Evolutionary conservation across 2,329 filamentous ascomycete genomes (phyloP), one percentile per base, ranked within the genome.

Genomic region (Colletotrichum sp.): DNA sequence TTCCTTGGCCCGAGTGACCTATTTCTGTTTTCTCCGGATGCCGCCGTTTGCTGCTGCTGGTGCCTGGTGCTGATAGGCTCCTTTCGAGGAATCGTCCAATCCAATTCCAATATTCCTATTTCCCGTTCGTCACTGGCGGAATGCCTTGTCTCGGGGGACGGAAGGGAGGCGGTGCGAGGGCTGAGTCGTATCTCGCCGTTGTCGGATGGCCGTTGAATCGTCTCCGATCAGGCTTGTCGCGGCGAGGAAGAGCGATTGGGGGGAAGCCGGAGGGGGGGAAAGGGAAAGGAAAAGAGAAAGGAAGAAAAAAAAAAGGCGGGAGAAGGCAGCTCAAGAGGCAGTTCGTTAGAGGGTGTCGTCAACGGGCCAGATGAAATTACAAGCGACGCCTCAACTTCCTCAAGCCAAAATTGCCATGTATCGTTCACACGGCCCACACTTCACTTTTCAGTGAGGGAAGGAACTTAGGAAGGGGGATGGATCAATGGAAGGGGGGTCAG

Each of bases 131-230:
- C 52, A 39, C 25, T 32, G 64, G 60, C 36, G 57, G 70, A 75
- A 73, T 75, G 73, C 39, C 70, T 75, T 71, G 70, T 70, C 57
- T 63, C 55, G 70, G 70, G 48, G 36, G 52, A 64, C 34, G 44
- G 22, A 30, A 64, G 44, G 57, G 70, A 75, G 73, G 73, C 73
- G 70, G 73, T 73, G 70, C 73, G 73, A 75, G 59, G 73, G 73
- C 73, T 75, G 73, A 73, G 73, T 75, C 73, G 73, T 75, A 73
- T 75, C 64, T 73, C 70, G 73, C 73, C 73, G 73, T 75, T 75
- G 64, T 75, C 70, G 73, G 73, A 60, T 57, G 63, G 64, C 73
- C 70, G 73, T 66, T 73, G 70, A 68, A 73, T 73, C 73, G 70
- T 75, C 73, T 75, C 73, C 73, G 70, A 73, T 73, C 64, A 75